Conservation (phyloP, 805 yeast genomes). For the Barnettozyma californica region DNA sequence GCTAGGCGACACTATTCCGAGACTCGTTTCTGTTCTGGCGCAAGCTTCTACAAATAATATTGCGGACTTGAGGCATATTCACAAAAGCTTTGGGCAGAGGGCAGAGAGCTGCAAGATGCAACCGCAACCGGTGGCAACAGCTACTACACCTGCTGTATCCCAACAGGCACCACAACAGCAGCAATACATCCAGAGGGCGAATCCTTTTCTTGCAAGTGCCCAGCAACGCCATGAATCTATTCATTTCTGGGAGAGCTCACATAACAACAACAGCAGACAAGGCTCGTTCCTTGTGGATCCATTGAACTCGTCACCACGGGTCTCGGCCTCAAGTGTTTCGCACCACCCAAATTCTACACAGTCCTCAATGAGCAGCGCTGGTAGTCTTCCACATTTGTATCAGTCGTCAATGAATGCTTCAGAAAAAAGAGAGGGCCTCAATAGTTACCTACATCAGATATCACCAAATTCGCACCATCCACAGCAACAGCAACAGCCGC, state of each 20-base stretch:
- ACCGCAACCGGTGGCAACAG: not conserved
- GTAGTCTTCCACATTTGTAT: not conserved
- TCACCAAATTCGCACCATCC: not conserved
- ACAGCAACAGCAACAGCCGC: not conserved
- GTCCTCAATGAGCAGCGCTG: not conserved
- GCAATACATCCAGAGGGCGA: conserved; percentile 3
- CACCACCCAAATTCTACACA: not conserved
- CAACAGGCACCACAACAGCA: conserved; percentile 1
- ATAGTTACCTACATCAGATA: not conserved
- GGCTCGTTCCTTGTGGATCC: conserved; percentile 26
- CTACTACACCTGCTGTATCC: not conserved
- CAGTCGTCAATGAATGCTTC: not conserved
- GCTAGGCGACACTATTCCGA: conserved; percentile 23
- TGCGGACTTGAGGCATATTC: conserved; percentile 13
- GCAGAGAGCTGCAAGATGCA: conserved; percentile 13
- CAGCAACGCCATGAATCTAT: conserved; percentile 18
- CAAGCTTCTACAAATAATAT: conserved; percentile 8
- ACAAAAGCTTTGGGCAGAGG: conserved; percentile 18
- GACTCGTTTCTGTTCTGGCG: conserved; percentile 20
- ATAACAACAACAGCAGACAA: conserved; percentile 15
- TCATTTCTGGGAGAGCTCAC: conserved; percentile 22
- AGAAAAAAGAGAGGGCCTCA: not conserved
- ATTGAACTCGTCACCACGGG: conserved; percentile 13
- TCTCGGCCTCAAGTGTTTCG: not conserved
- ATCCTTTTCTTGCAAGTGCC: conserved; percentile 10